A percentile compares a stretch with the other conserved stretches of the same genome.
Conservation (phyloP, 164 flowering plant species). For the Liriodendron chinense region DNA sequence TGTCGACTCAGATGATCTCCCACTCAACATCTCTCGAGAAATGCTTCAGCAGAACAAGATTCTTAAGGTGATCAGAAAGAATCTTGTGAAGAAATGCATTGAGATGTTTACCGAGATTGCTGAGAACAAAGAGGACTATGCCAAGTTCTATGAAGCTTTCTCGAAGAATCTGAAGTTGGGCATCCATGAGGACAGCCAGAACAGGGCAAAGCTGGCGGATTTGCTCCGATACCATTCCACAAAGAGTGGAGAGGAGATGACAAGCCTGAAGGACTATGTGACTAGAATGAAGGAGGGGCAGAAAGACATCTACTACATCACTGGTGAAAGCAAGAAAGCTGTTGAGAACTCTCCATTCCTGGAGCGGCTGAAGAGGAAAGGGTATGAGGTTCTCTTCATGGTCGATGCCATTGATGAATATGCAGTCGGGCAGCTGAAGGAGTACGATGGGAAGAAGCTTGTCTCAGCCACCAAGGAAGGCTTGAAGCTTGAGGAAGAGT, state of each 20-base stretch:
- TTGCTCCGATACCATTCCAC: slow-evolving; percentile 56
- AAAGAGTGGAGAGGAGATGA: slow-evolving; percentile 73
- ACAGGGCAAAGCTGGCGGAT: slow-evolving; percentile 57
- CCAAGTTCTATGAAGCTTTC: slow-evolving; percentile 60
- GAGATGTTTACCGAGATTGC: slow-evolving; percentile 68
- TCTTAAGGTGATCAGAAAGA: slow-evolving; percentile 64
- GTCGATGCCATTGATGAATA: slow-evolving; percentile 76
- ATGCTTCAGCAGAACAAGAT: slow-evolving; percentile 69
- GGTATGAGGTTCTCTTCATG: slow-evolving; percentile 67
- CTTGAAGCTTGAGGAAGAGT: slow-evolving; percentile 52
- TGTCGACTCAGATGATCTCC: slow-evolving; percentile 63
- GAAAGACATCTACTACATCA: slow-evolving; percentile 63
- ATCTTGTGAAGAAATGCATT: slow-evolving; percentile 70
- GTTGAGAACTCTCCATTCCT: slow-evolving; percentile 76
- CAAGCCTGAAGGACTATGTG: slow-evolving; percentile 69
- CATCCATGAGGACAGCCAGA: slow-evolving; percentile 62
- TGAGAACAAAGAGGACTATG: slow-evolving; percentile 60
- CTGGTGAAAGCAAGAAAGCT: slow-evolving; percentile 69
- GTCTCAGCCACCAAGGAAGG: slow-evolving; percentile 75
- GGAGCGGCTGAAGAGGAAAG: slow-evolving; percentile 61
- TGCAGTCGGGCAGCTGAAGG: slow-evolving; percentile 60
- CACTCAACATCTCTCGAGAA: slow-evolving; percentile 62
- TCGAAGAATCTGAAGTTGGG: slow-evolving; percentile 65
- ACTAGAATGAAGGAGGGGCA: slow-evolving; percentile 76
- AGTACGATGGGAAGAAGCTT: slow-evolving; percentile 70